Evolutionary conservation across 176 grass and related monocot genomes (phyloP).

Genomic region (Oryza glumipatula): DNA sequence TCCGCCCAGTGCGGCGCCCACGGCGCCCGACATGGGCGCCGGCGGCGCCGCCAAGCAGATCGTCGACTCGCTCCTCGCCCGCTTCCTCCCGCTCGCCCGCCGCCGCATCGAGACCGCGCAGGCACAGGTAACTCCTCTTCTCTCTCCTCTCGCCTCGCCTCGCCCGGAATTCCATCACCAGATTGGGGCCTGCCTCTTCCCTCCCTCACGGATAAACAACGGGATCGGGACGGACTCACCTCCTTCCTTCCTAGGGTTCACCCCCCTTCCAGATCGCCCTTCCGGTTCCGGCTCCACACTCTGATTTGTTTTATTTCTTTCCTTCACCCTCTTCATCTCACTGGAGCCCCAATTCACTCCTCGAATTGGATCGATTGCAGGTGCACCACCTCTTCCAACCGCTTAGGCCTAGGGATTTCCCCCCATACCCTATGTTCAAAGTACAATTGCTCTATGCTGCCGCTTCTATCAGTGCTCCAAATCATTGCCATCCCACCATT

Average conservation of each 20-base stretch:
- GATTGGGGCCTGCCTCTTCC: not conserved
- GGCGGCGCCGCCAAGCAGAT: constrained; percentile 92
- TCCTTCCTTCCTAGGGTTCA: not conserved
- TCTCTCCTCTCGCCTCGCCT: not conserved
- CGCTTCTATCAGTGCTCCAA: not conserved
- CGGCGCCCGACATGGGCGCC: constrained; percentile 56
- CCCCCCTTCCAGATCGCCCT: not conserved
- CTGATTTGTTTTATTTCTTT: not conserved
- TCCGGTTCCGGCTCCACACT: not conserved
- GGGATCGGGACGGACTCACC: not conserved
- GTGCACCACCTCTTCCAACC: not conserved
- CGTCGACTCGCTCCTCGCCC: constrained; percentile 94
- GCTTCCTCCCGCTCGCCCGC: constrained; percentile 94
- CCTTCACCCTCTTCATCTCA: not conserved
- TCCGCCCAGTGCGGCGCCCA: constrained; percentile 27
- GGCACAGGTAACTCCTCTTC: constrained; percentile 62
- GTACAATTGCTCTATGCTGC: not conserved
- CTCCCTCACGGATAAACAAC: not conserved
- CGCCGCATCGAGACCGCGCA: constrained; percentile 99
- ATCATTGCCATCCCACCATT: not conserved
- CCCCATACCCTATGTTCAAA: not conserved
- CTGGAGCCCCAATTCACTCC: not conserved
- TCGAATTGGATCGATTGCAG: not conserved
- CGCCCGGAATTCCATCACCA: not conserved
- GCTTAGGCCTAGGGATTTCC: not conserved